Conservation (phyloP, 208 protist species). For the Crithidia fasciculata region DNA sequence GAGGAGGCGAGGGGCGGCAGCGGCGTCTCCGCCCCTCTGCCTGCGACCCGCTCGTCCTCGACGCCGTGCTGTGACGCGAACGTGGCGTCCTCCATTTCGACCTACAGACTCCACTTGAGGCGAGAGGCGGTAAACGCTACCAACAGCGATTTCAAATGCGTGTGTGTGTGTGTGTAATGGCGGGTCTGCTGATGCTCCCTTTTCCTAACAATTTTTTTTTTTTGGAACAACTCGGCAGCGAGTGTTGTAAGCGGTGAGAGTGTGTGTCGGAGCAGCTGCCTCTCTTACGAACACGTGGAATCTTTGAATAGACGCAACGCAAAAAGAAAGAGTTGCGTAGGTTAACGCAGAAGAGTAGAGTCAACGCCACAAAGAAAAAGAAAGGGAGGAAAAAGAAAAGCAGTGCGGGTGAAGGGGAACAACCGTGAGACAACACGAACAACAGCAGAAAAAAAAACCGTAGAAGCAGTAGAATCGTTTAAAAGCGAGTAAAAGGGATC, state of each 20-base stretch:
- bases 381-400: too few relatives aligned
- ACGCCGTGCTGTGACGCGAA: not conserved
- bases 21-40: not conserved
- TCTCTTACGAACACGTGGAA: too few relatives aligned
- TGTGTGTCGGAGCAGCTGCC: too few relatives aligned
- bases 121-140: not conserved
- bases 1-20: not conserved
- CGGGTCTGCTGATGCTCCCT: not conserved
- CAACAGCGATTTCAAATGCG: not conserved
- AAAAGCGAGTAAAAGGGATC: not conserved
- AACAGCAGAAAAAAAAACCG: too few relatives aligned
- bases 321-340: not conserved
- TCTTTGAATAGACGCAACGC: not conserved
- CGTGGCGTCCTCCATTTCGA: not conserved
- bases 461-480: too few relatives aligned
- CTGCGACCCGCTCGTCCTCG: not conserved
- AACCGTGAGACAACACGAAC: too few relatives aligned
- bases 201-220: too few relatives aligned
- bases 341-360: not conserved
- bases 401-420: too few relatives aligned
- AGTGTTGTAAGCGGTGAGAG: too few relatives aligned
- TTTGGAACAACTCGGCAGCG: too few relatives aligned
- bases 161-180: slow-evolving; percentile 1
- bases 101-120: not conserved
- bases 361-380: not conserved